Evolutionary conservation across 345 rosid species (phyloP).

Genomic region (Bruguiera parviflora): DNA sequence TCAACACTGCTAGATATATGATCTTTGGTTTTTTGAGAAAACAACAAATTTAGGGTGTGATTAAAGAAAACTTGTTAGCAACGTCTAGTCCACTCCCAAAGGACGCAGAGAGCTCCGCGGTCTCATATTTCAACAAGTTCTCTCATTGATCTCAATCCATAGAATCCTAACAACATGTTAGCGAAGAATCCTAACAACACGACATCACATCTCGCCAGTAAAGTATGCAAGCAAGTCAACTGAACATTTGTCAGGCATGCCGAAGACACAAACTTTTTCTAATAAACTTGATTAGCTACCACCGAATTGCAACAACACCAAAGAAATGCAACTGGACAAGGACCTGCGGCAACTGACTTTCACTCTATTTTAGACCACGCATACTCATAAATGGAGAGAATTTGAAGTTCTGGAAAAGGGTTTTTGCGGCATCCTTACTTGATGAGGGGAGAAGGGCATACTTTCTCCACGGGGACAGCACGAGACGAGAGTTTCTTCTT

Average conservation of each 20-base stretch:
- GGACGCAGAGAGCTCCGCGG: background rate
- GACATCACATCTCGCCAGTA: background rate
- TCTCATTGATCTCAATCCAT: too few relatives aligned
- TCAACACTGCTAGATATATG: background rate
- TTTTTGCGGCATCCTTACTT: slow-evolving; percentile 38
- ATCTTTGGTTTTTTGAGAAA: background rate
- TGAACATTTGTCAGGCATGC: background rate
- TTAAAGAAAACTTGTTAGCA: background rate
- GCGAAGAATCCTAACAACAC: background rate
- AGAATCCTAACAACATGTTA: background rate
- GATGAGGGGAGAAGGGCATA: slow-evolving; percentile 49
- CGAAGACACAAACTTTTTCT: background rate
- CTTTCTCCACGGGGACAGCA: slow-evolving; percentile 42
- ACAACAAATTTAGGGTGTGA: background rate
- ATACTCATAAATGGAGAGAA: background rate
- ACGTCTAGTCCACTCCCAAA: too few relatives aligned
- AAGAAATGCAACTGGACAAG: background rate
- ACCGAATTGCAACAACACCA: background rate
- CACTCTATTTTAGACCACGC: background rate
- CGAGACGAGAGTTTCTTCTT: slow-evolving; percentile 53
- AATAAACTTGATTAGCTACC: background rate
- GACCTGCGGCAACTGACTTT: background rate
- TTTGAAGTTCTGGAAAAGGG: background rate
- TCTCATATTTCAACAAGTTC: background rate
- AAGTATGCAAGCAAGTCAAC: background rate